A percentile compares a stretch with the other conserved stretches of the same genome.
Conservation (phyloP, 2,329 filamentous ascomycete species). For the Ophioceras dolichostomum region DNA sequence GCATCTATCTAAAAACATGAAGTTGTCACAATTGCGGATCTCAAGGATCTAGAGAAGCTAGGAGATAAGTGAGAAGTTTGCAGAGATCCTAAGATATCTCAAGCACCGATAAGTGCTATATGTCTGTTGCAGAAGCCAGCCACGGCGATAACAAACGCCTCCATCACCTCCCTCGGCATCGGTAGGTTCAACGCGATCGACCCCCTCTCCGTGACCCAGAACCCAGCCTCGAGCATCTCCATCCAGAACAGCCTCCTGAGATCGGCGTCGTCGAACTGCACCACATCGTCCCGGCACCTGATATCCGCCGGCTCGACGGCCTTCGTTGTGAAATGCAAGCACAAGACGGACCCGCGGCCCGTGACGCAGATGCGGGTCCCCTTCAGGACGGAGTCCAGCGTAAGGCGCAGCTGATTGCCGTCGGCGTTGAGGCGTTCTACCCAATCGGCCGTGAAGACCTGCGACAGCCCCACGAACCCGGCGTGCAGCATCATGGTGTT, state of each 20-base stretch:
- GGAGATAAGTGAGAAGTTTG: no score
- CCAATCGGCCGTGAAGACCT: constrained; percentile 20
- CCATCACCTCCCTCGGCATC: background rate
- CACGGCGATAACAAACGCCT: background rate
- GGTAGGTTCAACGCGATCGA: background rate
- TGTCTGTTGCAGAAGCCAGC: no score
- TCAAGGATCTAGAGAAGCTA: no score
- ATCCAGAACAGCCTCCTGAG: constrained; percentile 9
- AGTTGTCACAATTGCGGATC: no score
- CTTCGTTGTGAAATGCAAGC: constrained; percentile 18
- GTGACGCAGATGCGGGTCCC: constrained; percentile 25
- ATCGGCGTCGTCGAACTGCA: constrained; percentile 3
- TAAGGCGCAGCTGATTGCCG: constrained; percentile 17
- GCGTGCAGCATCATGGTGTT: constrained; percentile 46
- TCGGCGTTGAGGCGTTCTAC: constrained; percentile 17
- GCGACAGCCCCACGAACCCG: constrained; percentile 27
- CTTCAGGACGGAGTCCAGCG: constrained; percentile 16
- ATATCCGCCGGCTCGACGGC: background rate
- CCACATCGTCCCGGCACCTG: constrained; percentile 4
- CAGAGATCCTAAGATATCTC: no score
- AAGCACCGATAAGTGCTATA: no score
- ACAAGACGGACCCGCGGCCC: constrained; percentile 22
- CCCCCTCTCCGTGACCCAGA: background rate
- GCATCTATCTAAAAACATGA: no score
- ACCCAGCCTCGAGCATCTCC: constrained; percentile 6